Conservation (phyloP, 257 asterid species). For the Rehmannia glutinosa region DNA sequence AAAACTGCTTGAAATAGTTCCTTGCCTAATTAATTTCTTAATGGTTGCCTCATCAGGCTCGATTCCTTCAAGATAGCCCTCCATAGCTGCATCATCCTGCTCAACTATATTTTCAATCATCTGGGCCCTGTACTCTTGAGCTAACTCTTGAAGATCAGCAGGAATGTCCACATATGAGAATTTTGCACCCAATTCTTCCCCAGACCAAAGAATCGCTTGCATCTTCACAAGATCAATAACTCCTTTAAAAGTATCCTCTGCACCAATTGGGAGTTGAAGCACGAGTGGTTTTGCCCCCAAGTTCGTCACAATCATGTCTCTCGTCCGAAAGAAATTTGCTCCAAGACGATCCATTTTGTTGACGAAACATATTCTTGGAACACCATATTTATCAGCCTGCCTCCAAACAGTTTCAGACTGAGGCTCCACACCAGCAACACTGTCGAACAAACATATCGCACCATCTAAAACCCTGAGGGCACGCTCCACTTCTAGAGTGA, state of each 20-base stretch:
- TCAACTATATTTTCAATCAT: constrained; percentile 80
- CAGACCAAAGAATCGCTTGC: constrained; percentile 84
- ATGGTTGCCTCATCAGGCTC: constrained; percentile 84
- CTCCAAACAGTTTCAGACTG: constrained; percentile 99
- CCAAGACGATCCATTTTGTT: constrained; percentile 99
- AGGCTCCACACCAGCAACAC: constrained; percentile 99
- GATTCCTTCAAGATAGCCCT: constrained; percentile 75
- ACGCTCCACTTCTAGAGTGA: constrained; percentile 97
- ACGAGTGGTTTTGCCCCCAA: constrained; percentile 92
- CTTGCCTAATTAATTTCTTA: constrained; percentile 65
- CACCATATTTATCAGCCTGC: constrained; percentile 97
- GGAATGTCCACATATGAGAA: constrained; percentile 76
- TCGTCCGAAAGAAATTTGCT: constrained; percentile 86
- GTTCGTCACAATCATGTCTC: constrained; percentile 88
- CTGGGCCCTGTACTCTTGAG: constrained; percentile 62
- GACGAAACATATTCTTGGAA: constrained; percentile 95
- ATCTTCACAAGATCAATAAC: constrained; percentile 80
- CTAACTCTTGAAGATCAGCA: constrained; percentile 61
- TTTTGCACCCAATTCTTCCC: constrained; percentile 97
- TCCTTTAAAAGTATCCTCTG: constrained; percentile 84
- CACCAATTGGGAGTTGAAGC: constrained; percentile 82
- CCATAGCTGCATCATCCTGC: constrained; percentile 85
- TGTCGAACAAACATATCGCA: constrained; percentile 90
- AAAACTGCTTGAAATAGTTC: constrained; percentile 56
- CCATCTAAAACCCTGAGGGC: constrained; percentile 95